These are phyloP conservation scores for Adiantum capillusveneris DNA, from an alignment of 75 land plant species.

Conservation along the genomic window DNA sequence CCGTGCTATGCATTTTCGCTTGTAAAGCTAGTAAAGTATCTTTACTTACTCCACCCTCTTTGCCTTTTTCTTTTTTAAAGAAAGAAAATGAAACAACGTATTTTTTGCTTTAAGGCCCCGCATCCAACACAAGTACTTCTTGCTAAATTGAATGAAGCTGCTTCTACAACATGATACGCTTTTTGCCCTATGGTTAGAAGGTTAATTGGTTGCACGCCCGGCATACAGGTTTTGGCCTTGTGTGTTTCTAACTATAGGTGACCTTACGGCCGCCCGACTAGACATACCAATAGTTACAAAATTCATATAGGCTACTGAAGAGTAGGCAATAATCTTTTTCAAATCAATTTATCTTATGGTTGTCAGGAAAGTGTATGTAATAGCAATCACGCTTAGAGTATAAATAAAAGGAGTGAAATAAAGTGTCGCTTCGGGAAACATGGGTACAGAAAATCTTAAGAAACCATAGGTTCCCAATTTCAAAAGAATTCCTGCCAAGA, in stretches of 20 bases:
- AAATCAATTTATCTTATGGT: slow-evolving; percentile 19
- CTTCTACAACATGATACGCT: no score
- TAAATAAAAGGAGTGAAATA: slow-evolving; percentile 27
- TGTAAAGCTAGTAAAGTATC: no score
- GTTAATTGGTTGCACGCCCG: not conserved
- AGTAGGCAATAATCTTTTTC: slow-evolving; percentile 25
- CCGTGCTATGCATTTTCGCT: no score
- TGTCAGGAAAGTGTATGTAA: slow-evolving; percentile 23
- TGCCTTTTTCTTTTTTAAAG: no score
- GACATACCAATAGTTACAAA: slow-evolving; percentile 14
- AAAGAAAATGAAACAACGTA: no score
- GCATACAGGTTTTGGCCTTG: not conserved
- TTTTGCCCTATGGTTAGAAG: not conserved
- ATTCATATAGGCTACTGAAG: slow-evolving; percentile 19
- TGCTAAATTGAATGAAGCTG: no score
- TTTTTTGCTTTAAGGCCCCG: no score
- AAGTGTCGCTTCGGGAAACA: slow-evolving; percentile 23
- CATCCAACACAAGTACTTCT: no score
- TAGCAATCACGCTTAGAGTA: slow-evolving; percentile 24
- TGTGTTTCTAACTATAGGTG: not conserved
- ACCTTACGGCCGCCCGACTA: not conserved
- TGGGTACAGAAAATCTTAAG: slow-evolving; percentile 21
- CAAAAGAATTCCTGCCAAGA: slow-evolving; percentile 15
- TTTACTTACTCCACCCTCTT: no score
- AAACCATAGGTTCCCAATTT: slow-evolving; percentile 30